A percentile compares a stretch with the other conserved stretches of the same genome.
Evolutionary conservation across 176 grass and related monocot genomes (phyloP).

Genomic region (Alloteropsis semialata): DNA sequence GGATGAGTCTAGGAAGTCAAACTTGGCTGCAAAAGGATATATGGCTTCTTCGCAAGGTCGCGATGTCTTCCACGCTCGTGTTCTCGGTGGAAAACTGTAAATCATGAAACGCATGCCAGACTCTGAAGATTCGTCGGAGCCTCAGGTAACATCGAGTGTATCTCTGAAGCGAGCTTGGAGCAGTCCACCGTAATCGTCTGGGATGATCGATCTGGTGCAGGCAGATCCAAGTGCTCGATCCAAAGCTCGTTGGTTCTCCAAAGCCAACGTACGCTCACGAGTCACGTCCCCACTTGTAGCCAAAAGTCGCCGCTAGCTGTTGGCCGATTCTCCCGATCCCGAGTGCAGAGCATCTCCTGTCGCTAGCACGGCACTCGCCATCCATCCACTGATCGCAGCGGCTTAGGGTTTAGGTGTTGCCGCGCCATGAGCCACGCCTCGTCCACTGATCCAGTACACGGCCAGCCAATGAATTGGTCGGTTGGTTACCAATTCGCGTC

Average conservation of each 20-base stretch:
- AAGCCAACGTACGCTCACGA: no score
- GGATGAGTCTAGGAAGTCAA: background rate
- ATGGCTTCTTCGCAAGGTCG: no score
- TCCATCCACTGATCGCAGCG: no score
- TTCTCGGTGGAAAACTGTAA: background rate
- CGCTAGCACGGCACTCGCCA: background rate
- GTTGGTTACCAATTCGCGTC: no score
- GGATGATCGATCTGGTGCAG: background rate
- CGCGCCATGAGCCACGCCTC: background rate
- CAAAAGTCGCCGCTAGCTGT: no score
- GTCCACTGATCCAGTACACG: no score
- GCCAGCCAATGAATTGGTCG: no score
- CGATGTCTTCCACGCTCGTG: background rate
- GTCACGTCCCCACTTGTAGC: no score
- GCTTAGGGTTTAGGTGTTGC: no score
- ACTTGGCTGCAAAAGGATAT: background rate
- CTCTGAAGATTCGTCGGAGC: background rate
- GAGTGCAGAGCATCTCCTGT: background rate
- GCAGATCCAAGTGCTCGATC: no score
- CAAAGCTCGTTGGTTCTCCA: no score
- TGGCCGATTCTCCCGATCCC: background rate
- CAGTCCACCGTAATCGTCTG: background rate
- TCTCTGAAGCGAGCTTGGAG: background rate
- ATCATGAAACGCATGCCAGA: background rate
- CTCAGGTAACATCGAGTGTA: background rate